Conservation (phyloP, 306 rosid genomes). For the Glycine latifolia region DNA sequence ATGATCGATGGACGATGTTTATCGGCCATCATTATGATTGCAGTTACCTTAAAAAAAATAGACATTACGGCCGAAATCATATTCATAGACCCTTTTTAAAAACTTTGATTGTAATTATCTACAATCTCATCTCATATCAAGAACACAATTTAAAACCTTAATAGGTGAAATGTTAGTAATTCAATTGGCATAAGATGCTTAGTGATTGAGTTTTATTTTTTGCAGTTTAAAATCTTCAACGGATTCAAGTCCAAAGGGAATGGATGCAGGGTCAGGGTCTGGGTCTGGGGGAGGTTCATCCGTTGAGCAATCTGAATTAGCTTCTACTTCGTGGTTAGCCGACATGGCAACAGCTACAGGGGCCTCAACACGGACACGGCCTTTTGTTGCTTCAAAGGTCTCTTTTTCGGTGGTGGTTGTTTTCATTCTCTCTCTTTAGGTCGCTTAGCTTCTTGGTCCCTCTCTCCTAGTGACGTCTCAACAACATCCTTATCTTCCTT, state of each 20-base stretch:
- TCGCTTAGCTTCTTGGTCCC: slow-evolving; percentile 31
- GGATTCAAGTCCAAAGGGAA: slow-evolving; percentile 53
- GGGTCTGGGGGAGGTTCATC: slow-evolving; percentile 39
- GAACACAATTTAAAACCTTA: not conserved
- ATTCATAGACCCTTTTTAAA: too few species aligned
- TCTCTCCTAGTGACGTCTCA: slow-evolving; percentile 25
- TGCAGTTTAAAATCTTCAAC: slow-evolving; percentile 63
- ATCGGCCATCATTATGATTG: too few species aligned
- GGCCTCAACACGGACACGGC: slow-evolving; percentile 34
- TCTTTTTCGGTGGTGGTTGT: slow-evolving; percentile 45
- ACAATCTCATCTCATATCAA: too few species aligned
- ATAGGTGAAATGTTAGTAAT: not conserved
- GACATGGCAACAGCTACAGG: slow-evolving; percentile 76
- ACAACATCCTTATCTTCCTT: slow-evolving; percentile 32
- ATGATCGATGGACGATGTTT: too few species aligned
- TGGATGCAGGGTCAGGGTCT: slow-evolving; percentile 44
- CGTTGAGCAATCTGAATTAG: slow-evolving; percentile 51
- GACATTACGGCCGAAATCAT: too few species aligned
- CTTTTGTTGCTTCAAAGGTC: not conserved
- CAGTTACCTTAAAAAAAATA: too few species aligned
- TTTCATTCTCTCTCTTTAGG: slow-evolving; percentile 48
- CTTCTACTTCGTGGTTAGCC: slow-evolving; percentile 66
- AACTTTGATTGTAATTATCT: too few species aligned
- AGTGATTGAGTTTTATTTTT: not conserved
- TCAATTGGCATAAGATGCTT: too few species aligned